A percentile compares a stretch with the other conserved stretches of the same genome.
Conservation (phyloP, 768 basidiomycete species). For the Termitomyces sp. region DNA sequence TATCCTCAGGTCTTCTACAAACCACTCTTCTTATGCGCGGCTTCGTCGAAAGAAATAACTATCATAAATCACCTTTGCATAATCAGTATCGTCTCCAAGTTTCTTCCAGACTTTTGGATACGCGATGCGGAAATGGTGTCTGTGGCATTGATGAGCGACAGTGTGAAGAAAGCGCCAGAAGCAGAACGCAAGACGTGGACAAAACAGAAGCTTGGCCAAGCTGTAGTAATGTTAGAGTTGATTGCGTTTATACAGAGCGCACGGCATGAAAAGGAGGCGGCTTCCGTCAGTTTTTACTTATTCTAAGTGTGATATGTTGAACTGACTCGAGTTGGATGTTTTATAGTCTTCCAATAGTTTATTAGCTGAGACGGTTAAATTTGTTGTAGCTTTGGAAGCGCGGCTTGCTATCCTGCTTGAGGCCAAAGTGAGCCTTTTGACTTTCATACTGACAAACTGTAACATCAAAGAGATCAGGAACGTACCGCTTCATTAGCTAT, state of each 20-base stretch:
- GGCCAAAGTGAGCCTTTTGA: slow-evolving; percentile 43
- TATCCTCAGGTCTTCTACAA: slow-evolving; percentile 70
- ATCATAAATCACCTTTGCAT: slow-evolving; percentile 58
- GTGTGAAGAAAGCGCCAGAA: slow-evolving; percentile 18
- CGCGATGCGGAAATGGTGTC: slow-evolving; percentile 73
- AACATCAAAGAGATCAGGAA: slow-evolving; percentile 40
- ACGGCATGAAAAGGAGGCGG: slow-evolving; percentile 38
- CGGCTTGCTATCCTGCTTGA: slow-evolving; percentile 54
- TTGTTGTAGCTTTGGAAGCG: slow-evolving; percentile 54
- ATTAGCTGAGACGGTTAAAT: slow-evolving; percentile 35
- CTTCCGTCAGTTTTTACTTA: slow-evolving; percentile 27
- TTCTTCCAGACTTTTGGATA: slow-evolving; percentile 63
- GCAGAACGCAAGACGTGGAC: slow-evolving; percentile 33
- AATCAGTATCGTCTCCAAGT: slow-evolving; percentile 47
- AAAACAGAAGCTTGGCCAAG: slow-evolving; percentile 58
- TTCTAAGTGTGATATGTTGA: not conserved
- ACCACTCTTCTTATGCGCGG: slow-evolving; percentile 67
- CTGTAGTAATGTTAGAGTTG: slow-evolving; percentile 58
- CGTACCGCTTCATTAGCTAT: slow-evolving; percentile 43
- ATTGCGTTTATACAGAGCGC: slow-evolving; percentile 47
- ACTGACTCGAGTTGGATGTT: not conserved
- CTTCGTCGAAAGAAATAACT: slow-evolving; percentile 57
- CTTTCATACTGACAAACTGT: not conserved
- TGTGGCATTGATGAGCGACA: slow-evolving; percentile 61
- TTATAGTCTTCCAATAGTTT: slow-evolving; percentile 26